Conservation (phyloP, 78 protist species). For the Anaeramoeba flamelloides region DNA sequence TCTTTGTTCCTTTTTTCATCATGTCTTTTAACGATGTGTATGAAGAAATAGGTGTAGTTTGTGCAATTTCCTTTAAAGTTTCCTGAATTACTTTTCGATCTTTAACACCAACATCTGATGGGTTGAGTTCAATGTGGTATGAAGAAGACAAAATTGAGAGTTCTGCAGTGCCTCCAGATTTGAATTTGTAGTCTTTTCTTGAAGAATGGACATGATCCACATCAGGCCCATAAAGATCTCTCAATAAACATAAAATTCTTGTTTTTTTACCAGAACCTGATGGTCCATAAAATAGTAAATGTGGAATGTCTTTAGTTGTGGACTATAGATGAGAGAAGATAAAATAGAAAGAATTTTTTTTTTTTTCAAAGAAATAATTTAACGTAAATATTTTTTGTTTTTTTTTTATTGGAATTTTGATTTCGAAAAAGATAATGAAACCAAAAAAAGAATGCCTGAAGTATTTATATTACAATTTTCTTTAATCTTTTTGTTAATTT, state of each 20-base stretch:
- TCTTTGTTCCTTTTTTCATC: no score
- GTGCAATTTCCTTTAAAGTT: slow-evolving; percentile 83
- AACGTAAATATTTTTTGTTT: no score
- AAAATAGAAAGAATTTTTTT: no score
- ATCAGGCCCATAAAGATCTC: slow-evolving; percentile 67
- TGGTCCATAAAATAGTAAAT: slow-evolving; percentile 87
- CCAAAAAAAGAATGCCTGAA: no score
- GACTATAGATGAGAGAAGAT: no score
- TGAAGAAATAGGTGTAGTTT: slow-evolving; percentile 41
- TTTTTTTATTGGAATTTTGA: no score
- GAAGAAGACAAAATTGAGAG: slow-evolving; percentile 38
- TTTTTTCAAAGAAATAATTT: no score
- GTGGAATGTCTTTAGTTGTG: slow-evolving; percentile 96
- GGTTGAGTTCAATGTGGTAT: slow-evolving; percentile 84
- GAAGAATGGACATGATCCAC: slow-evolving; percentile 52
- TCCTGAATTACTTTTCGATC: slow-evolving; percentile 75
- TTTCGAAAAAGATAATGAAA: no score
- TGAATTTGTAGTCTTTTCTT: no score
- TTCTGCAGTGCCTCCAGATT: slow-evolving; percentile 27
- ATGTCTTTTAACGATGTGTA: neutral
- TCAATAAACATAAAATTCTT: slow-evolving; percentile 57
- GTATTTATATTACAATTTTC: slow-evolving; percentile 44
- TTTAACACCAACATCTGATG: slow-evolving; percentile 71
- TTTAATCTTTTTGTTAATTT: slow-evolving; percentile 34
- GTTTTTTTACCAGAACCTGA: slow-evolving; percentile 94